Conservation (phyloP, 139 green algal genomes). For the Picochlorum sp. region DNA sequence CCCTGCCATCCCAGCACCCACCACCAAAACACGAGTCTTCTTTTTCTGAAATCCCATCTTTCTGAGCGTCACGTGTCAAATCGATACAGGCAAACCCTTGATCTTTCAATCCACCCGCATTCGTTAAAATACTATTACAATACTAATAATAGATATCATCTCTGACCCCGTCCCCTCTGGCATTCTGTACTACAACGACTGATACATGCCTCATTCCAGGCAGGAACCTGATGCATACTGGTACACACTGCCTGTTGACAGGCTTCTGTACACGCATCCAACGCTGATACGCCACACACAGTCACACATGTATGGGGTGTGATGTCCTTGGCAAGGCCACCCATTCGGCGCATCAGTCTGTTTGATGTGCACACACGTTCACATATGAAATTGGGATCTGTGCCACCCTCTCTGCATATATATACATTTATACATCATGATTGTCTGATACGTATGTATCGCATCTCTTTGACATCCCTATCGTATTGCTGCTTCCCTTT, state of each 20-base stretch:
- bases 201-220: constrained; percentile 88
- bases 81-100: no score
- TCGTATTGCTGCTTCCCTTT: no score
- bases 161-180: constrained; percentile 24
- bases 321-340: constrained; percentile 72
- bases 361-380: constrained; percentile 89
- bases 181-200: constrained; percentile 78
- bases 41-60: neutral
- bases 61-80: neutral
- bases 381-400: constrained; percentile 75
- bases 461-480: no score
- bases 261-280: constrained; percentile 85
- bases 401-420: constrained; percentile 17
- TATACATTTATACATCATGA: neutral
- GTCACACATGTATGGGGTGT: constrained; percentile 85
- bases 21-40: neutral
- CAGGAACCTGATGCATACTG: constrained; percentile 82
- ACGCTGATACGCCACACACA: constrained; percentile 74
- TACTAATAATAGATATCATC: neutral
- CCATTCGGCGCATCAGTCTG: constrained; percentile 67
- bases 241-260: constrained; percentile 78
- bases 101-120: no score
- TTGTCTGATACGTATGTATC: no score
- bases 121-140: no score
- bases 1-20: neutral